Evolutionary conservation across 352 stramenopile genomes (phyloP).

Genomic region (Elongisporangium prolatum): DNA sequence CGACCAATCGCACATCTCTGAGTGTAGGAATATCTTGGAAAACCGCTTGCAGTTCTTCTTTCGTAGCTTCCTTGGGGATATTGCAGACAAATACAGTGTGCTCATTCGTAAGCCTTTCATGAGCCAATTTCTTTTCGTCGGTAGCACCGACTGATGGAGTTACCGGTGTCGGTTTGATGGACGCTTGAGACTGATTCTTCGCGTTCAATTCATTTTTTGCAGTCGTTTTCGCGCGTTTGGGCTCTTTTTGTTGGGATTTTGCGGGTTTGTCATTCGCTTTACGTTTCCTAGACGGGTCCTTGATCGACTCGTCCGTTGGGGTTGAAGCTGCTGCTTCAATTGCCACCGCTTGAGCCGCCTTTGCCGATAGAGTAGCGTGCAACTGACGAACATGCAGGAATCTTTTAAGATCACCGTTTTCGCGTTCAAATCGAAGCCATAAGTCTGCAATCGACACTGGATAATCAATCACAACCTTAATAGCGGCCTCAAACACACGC

Average conservation of each 20-base stretch:
- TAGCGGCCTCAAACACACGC: conserved; percentile 34
- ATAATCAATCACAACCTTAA: conserved; percentile 27
- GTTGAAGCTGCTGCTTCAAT: neutral
- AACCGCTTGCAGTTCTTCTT: conserved; percentile 44
- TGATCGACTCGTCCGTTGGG: neutral
- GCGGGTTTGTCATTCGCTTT: conserved; percentile 4
- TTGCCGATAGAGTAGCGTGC: conserved; percentile 16
- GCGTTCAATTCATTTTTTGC: conserved; percentile 4
- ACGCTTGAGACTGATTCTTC: conserved; percentile 8
- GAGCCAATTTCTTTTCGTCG: conserved; percentile 23
- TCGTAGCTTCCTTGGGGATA: conserved; percentile 46
- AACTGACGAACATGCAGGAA: conserved; percentile 28
- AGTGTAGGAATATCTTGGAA: conserved; percentile 44
- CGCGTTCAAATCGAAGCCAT: conserved; percentile 49
- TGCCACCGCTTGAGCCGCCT: neutral
- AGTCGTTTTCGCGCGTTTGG: conserved; percentile 24
- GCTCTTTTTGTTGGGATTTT: conserved; percentile 1
- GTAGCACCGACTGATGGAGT: neutral
- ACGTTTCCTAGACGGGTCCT: conserved; percentile 4
- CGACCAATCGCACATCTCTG: conserved; percentile 56
- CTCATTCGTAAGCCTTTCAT: conserved; percentile 46
- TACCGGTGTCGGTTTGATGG: neutral
- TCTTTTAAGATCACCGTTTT: conserved; percentile 32
- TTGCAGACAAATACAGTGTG: conserved; percentile 71
- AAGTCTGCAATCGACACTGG: conserved; percentile 26